phyloP scores from a whole-genome alignment of 441 rosid species.

The California macrophylla region DNA sequence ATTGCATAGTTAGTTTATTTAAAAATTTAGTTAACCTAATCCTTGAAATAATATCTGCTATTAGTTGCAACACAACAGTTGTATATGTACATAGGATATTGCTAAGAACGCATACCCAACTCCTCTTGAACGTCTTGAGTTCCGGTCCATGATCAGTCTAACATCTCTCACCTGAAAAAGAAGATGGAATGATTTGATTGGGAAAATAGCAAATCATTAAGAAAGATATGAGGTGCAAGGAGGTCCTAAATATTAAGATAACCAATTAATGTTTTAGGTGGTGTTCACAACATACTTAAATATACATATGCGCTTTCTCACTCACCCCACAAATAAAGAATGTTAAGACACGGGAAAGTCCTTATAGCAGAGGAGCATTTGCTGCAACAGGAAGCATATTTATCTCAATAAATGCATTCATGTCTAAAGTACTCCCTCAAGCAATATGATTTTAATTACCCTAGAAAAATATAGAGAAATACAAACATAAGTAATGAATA shows the following conservation, averaged over 20 bases:
- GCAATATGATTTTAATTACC: slow-evolving; percentile 2
- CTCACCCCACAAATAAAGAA: slow-evolving; percentile 25
- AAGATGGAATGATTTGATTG: neutral
- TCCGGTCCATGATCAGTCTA: slow-evolving; percentile 87
- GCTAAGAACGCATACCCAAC: slow-evolving; percentile 63
- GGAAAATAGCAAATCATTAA: slow-evolving; percentile 2
- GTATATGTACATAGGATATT: slow-evolving; percentile 25
- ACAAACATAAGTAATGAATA: neutral
- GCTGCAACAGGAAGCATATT: slow-evolving; percentile 22
- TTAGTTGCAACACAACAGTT: slow-evolving; percentile 30
- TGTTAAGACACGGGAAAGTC: slow-evolving; percentile 27
- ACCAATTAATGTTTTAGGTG: slow-evolving; percentile 9
- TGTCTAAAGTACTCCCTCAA: slow-evolving; percentile 7
- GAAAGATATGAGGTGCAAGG: neutral
- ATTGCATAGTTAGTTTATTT: slow-evolving; percentile 94
- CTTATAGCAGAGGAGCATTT: slow-evolving; percentile 21
- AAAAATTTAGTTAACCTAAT: slow-evolving; percentile 77
- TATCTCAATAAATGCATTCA: slow-evolving; percentile 23
- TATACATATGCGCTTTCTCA: slow-evolving; percentile 16
- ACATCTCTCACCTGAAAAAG: slow-evolving; percentile 80
- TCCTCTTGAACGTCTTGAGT: slow-evolving; percentile 86
- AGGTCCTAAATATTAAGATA: neutral
- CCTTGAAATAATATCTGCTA: slow-evolving; percentile 48
- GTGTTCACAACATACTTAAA: slow-evolving; percentile 6
- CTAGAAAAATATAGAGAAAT: neutral